Percentiles rank a stretch among this genome's conserved stretches.
These are phyloP conservation scores for Alternaria gansuensis DNA, from an alignment of 2,329 filamentous ascomycete genomes.

Conservation along the genomic window DNA sequence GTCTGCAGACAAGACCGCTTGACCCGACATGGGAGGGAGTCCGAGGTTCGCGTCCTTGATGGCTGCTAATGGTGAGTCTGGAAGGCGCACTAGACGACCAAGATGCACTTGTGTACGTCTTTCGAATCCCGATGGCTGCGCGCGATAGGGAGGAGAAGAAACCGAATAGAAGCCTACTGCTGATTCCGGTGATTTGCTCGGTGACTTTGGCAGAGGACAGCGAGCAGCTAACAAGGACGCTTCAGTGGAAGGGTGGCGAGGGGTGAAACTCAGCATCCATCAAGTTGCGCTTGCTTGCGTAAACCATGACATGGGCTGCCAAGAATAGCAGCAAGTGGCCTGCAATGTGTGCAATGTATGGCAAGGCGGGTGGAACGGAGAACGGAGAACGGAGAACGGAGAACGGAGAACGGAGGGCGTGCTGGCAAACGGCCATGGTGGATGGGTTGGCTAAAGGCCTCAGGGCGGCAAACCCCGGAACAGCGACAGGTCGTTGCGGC, in stretches of 20 bases:
- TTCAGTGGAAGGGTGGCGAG: conserved; percentile 10
- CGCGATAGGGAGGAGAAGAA: conserved; percentile 1
- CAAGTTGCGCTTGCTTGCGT: background rate
- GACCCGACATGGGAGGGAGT: conserved; percentile 27
- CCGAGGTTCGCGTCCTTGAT: conserved; percentile 9
- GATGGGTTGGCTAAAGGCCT: conserved; percentile 14
- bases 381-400: background rate
- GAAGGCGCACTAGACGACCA: conserved; percentile 28
- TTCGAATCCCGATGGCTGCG: conserved; percentile 13
- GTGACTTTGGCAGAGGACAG: conserved; percentile 7
- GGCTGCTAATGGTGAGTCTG: conserved; percentile 28
- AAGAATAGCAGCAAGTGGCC: conserved; percentile 25
- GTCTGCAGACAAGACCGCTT: conserved; percentile 17
- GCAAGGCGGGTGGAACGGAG: conserved; percentile 28
- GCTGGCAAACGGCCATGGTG: conserved; percentile 5
- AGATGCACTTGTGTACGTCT: conserved; percentile 13
- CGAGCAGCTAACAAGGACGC: conserved; percentile 14
- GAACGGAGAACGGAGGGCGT: conserved; percentile 11
- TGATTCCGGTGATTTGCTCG: conserved; percentile 17
- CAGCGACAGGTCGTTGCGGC: conserved; percentile 8
- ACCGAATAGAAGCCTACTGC: conserved; percentile 1
- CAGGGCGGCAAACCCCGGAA: conserved; percentile 16
- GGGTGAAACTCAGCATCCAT: conserved; percentile 10
- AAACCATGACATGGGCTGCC: conserved; percentile 11
- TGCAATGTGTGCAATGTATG: background rate